A percentile compares a stretch with the other conserved stretches of the same genome.
These are phyloP conservation scores for Haplosporangium sp. DNA, from an alignment of 371 early-diverging fungal genomes.

Conservation along the genomic window DNA sequence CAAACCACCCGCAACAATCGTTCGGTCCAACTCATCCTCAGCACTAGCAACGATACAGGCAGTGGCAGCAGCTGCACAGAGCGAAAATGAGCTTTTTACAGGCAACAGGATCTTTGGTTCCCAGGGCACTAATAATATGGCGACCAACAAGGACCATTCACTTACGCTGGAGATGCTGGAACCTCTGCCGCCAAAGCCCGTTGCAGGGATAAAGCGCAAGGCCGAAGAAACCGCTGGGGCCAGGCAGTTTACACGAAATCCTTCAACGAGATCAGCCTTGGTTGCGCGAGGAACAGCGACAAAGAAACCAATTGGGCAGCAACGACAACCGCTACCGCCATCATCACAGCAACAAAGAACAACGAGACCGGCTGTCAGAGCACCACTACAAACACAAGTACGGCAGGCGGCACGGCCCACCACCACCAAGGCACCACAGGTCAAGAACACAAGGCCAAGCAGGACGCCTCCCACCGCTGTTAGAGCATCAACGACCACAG, in stretches of 20 bases:
- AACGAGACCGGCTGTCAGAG: not conserved
- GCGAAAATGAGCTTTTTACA: not conserved
- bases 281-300: not conserved
- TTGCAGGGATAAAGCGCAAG: constrained; percentile 17
- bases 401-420: not conserved
- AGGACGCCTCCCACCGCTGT: not conserved
- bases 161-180: constrained; percentile 30
- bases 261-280: not conserved
- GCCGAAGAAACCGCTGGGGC: constrained; percentile 5
- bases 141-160: constrained; percentile 7
- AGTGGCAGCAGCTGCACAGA: constrained; percentile 5
- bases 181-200: constrained; percentile 5
- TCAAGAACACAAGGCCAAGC: not conserved
- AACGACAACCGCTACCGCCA: not conserved
- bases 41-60: constrained; percentile 15
- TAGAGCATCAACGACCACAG: too few relatives aligned
- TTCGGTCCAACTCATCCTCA: constrained; percentile 24
- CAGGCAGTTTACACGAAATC: not conserved
- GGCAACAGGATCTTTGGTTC: not conserved
- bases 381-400: constrained; percentile 4
- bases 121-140: not conserved
- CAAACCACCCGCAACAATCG: constrained; percentile 17
- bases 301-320: not conserved
- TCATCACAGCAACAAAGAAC: not conserved
- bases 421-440: not conserved